phyloP scores from a whole-genome alignment of 2,329 filamentous ascomycete species.

The Fusarium brachygibbosum region DNA sequence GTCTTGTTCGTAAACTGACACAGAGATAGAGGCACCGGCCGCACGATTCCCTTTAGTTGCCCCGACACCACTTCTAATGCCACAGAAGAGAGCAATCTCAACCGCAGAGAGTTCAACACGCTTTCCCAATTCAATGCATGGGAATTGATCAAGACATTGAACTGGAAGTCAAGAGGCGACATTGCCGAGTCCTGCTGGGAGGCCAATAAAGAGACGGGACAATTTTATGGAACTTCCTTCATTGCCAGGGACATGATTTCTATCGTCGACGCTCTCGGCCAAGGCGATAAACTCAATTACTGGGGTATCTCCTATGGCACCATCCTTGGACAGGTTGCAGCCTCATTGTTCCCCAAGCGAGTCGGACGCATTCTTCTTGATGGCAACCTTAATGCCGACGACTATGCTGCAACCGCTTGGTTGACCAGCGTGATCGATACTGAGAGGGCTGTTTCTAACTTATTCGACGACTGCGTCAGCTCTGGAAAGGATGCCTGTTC shows the following conservation, averaged over 20 bases:
- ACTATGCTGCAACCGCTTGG: neutral
- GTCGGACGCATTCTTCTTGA: conserved; percentile 41
- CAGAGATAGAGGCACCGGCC: neutral
- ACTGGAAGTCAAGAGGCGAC: rapidly evolving
- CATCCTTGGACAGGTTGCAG: conserved; percentile 36
- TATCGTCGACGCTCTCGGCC: conserved; percentile 50
- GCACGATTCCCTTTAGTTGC: conserved; percentile 17
- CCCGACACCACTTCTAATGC: neutral
- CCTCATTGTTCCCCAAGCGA: conserved; percentile 43
- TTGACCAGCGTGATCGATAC: rapidly evolving
- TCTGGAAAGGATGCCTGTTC: neutral
- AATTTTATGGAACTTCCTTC: conserved; percentile 48
- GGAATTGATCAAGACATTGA: neutral
- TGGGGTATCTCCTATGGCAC: conserved; percentile 51
- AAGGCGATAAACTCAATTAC: conserved; percentile 53
- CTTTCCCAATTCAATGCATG: neutral
- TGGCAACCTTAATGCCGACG: conserved; percentile 23
- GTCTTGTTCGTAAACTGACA: neutral
- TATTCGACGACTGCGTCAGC: conserved; percentile 9
- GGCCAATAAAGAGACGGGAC: conserved; percentile 41
- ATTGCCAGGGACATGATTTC: conserved; percentile 57
- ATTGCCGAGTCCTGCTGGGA: conserved; percentile 37
- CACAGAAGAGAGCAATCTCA: neutral
- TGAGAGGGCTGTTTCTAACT: neutral
- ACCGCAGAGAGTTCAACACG: conserved; percentile 3